phyloP scores from a whole-genome alignment of 2,329 filamentous ascomycete species.

The Aspergillus pseudoviridinutans region DNA sequence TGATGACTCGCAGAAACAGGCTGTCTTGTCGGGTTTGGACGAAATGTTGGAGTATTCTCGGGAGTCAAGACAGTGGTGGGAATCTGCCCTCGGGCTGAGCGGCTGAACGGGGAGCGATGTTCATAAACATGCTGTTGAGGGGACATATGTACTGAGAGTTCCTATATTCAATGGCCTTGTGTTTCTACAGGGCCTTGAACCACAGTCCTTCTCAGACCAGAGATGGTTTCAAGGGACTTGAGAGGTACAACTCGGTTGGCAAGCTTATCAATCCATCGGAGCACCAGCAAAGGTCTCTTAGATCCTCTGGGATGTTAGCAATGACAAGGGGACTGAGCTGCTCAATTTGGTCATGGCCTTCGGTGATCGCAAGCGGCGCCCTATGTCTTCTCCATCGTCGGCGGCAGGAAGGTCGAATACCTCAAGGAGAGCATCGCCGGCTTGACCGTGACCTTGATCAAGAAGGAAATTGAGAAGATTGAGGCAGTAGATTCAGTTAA shows the following conservation, averaged over 20 bases:
- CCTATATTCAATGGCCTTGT: too few relatives aligned
- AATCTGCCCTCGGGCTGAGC: background rate
- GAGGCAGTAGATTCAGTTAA: too few relatives aligned
- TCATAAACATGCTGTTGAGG: too few relatives aligned
- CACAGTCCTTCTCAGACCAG: conserved; percentile 40
- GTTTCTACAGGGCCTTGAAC: background rate
- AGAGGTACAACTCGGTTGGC: conserved; percentile 15
- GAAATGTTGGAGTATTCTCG: background rate
- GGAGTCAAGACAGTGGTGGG: background rate
- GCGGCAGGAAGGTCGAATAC: conserved; percentile 49
- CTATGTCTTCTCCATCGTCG: conserved; percentile 53
- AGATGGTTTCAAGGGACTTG: conserved; percentile 26
- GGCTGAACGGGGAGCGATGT: too few relatives aligned
- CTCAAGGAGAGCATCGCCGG: conserved; percentile 48
- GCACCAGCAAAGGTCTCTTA: conserved; percentile 8
- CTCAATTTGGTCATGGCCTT: too few relatives aligned
- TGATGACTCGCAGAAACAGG: background rate
- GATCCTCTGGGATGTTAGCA: conserved; percentile 38
- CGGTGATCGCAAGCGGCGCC: conserved; percentile 32
- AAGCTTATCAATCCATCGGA: conserved; percentile 12
- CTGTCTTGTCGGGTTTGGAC: background rate
- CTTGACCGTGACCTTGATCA: too few relatives aligned
- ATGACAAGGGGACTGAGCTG: too few relatives aligned
- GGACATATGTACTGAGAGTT: too few relatives aligned
- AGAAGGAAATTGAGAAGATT: too few relatives aligned